Conservation (phyloP, 495 filamentous ascomycete genomes). For the Lepidopterella palustris region DNA sequence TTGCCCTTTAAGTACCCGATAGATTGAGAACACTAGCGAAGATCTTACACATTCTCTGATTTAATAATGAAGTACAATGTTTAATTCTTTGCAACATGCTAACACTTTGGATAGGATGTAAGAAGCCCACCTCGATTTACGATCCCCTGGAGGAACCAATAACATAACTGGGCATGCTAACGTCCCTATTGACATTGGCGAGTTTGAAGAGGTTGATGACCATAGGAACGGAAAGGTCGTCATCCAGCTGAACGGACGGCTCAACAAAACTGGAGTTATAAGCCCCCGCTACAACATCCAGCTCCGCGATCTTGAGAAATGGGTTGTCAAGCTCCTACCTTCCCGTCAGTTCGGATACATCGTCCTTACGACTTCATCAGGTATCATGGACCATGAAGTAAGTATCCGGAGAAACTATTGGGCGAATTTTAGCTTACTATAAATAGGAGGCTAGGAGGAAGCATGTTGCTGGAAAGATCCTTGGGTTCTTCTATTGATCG, state of each 20-base stretch:
- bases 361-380: conserved; percentile 95
- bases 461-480: conserved; percentile 93
- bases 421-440: too few species aligned
- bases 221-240: conserved; percentile 98
- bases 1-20: conserved; percentile 99
- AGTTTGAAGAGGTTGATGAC: conserved; percentile 99
- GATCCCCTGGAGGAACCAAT: too few species aligned
- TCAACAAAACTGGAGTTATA: conserved; percentile 99
- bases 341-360: conserved; percentile 99
- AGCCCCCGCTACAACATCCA: conserved; percentile 97
- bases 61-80: conserved; percentile 69
- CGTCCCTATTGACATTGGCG: too few species aligned
- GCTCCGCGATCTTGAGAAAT: conserved; percentile 92
- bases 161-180: too few species aligned
- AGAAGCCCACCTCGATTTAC: too few species aligned
- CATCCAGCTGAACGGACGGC: conserved; percentile 85
- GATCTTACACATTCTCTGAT: conserved; percentile 95
- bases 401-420: too few species aligned
- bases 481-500: conserved; percentile 88
- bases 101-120: conserved; percentile 63
- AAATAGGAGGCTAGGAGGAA: conserved; percentile 97
- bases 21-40: conserved; percentile 64
- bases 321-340: conserved; percentile 95
- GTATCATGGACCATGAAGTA: conserved; percentile 99
- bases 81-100: conserved; percentile 88